These are phyloP conservation scores for Paecilomyces sp. DNA, from an alignment of 2,329 filamentous ascomycete genomes.

Conservation along the genomic window DNA sequence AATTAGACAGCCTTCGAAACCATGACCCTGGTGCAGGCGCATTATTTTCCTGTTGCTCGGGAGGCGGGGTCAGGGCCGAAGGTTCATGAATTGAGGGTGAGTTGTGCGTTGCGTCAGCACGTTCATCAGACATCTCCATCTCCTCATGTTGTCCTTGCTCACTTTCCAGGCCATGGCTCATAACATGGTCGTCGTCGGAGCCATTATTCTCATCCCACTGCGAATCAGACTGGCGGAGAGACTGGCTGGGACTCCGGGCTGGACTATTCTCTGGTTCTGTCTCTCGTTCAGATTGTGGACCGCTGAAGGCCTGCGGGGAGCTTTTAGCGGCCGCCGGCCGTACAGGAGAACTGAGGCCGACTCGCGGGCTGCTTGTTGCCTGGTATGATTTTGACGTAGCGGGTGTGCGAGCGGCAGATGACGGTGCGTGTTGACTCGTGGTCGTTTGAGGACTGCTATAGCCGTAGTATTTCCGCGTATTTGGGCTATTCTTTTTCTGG, in stretches of 20 bases:
- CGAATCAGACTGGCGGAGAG: not conserved
- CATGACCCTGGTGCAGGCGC: conserved; percentile 24
- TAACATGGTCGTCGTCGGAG: not conserved
- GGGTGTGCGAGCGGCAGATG: not conserved
- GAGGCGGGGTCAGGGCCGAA: not conserved
- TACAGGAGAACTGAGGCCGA: not conserved
- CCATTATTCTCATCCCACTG: not conserved
- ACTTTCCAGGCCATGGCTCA: conserved; percentile 4
- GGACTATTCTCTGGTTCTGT: conserved; percentile 10
- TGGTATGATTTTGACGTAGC: not conserved
- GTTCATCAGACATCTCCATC: not conserved
- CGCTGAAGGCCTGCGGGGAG: conserved; percentile 8
- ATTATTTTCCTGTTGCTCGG: conserved; percentile 4
- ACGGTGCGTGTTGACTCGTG: conserved; percentile 8
- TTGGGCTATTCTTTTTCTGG: conserved; percentile 26
- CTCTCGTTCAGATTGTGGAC: conserved; percentile 12
- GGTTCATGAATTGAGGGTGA: not conserved
- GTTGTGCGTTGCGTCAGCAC: not conserved
- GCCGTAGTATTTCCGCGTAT: conserved; percentile 28
- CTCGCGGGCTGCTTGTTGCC: not conserved
- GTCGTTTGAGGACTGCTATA: conserved; percentile 22
- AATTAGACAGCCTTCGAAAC: conserved; percentile 22
- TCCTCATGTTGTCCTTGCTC: not conserved
- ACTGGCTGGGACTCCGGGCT: not conserved
- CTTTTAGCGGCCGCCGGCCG: conserved; percentile 8